Evolutionary conservation across 495 filamentous ascomycete genomes (phyloP), one percentile per base, ranked within the genome.

Genomic region (Sabuloglossum arenarium): DNA sequence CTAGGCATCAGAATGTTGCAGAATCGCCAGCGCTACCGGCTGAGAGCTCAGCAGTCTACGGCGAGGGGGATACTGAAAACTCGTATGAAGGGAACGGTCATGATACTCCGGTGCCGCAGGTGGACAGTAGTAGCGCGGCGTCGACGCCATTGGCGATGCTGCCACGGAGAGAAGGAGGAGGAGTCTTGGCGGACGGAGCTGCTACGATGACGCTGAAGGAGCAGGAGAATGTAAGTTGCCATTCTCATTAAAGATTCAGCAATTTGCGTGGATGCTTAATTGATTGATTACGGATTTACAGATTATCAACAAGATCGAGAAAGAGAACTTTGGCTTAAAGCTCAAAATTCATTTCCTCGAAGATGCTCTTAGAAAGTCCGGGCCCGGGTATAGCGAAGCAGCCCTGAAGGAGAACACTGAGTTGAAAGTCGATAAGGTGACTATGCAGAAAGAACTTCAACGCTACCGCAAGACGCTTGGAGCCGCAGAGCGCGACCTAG

Each of bases 361-460:
- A 61, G 81, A 88, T 53, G 80, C 84, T 25, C 65, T 97, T 16
- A 75, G 82, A 37, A 94, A 90, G 64, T 77, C 81, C 25, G 93
- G 91, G 0, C 88, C 88, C 1, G 82, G 84, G 32, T 87, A 86
- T 71, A 89, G 87, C 64, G 83, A 90, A 61, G 77, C 79, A 23
- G 86, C 93, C 0, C 70, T 98, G 12, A 84, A 84, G 64, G 91
- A 98, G 69, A 97, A 97, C 61, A 90, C 89, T 19, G 89, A 94
- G 58, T 79, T 98, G 42, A 96, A 96, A 68, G 85, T 94, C 54
- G 79, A 89, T 64, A 82, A 83, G 64, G 74, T 90, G 54, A 89
- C 85, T 1, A 82, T 97, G 75, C 80, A 89, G 63, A 77, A 79
- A 51, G 91, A 98, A 59, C 76, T 98, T 12, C 77, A 81, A 52